phyloP scores from a whole-genome alignment of 192 early-diverging fungal species.

The Coemansia sp. region DNA sequence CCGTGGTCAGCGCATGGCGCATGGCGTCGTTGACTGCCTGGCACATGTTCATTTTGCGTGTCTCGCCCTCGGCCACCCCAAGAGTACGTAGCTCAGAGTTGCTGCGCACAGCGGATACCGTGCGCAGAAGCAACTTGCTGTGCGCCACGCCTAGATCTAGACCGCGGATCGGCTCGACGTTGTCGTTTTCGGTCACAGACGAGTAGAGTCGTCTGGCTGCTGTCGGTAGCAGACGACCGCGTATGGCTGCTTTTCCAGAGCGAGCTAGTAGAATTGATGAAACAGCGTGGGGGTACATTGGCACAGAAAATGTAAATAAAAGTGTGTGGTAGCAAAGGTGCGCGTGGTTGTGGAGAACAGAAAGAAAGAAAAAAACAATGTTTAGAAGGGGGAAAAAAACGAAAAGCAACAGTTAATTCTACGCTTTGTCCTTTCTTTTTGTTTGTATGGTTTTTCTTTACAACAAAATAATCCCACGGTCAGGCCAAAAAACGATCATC shows the following conservation, averaged over 20 bases:
- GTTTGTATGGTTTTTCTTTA: no score
- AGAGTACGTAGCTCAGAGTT: slow-evolving; percentile 68
- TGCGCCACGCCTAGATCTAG: slow-evolving; percentile 78
- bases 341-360: no score
- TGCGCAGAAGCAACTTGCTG: slow-evolving; percentile 77
- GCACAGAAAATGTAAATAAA: no score
- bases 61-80: slow-evolving; percentile 60
- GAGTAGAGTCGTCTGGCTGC: slow-evolving; percentile 25
- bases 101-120: slow-evolving; percentile 68
- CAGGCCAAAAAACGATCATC: no score
- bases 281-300: no score
- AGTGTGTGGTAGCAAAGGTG: no score
- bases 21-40: slow-evolving; percentile 97
- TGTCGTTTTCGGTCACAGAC: slow-evolving; percentile 30
- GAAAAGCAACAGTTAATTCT: no score
- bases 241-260: not conserved
- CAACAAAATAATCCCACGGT: no score
- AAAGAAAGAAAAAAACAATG: no score
- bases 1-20: slow-evolving; percentile 78
- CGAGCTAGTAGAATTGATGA: not conserved
- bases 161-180: slow-evolving; percentile 73
- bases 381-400: no score
- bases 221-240: not conserved
- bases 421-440: no score
- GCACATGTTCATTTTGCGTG: slow-evolving; percentile 85